A percentile compares a stretch with the other conserved stretches of the same genome.
Evolutionary conservation across 2,329 filamentous ascomycete genomes (phyloP).

Genomic region (Aureobasidium sp.): DNA sequence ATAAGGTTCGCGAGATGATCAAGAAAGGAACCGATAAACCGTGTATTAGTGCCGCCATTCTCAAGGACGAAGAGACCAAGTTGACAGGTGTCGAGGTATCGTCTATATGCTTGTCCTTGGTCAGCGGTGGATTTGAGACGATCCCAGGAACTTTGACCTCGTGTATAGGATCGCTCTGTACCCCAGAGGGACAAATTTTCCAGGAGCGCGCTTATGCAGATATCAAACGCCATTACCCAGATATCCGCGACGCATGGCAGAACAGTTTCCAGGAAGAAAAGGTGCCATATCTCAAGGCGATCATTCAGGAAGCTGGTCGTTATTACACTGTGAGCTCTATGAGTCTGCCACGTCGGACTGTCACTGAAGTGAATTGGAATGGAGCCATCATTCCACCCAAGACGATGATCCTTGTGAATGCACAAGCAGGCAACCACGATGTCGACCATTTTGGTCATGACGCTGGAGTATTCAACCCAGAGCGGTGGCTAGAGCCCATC

Average conservation of each 20-base stretch:
- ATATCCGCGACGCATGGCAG: conserved; percentile 43
- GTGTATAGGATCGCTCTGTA: conserved; percentile 45
- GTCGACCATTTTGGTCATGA: conserved; percentile 43
- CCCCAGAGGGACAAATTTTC: conserved; percentile 42
- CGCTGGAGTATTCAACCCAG: conserved; percentile 43
- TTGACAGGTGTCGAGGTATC: conserved; percentile 47
- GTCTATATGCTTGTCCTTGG: conserved; percentile 47
- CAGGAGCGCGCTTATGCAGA: conserved; percentile 49
- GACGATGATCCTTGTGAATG: conserved; percentile 51
- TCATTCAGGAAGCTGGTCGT: conserved; percentile 47
- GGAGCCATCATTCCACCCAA: conserved; percentile 46
- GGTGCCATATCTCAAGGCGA: conserved; percentile 43
- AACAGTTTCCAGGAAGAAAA: conserved; percentile 40
- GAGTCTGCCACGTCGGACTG: conserved; percentile 47
- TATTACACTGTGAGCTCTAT: conserved; percentile 50
- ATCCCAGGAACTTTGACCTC: conserved; percentile 49
- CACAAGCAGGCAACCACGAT: conserved; percentile 50
- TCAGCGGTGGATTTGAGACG: conserved; percentile 50
- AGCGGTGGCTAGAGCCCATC: conserved; percentile 41
- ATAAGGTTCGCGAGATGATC: conserved; percentile 48
- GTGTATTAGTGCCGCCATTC: conserved; percentile 48
- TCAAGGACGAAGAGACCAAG: conserved; percentile 49
- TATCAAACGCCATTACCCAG: conserved; percentile 43
- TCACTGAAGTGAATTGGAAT: conserved; percentile 45
- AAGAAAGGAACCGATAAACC: conserved; percentile 46